Percentiles rank a stretch among this genome's conserved stretches.
Conservation (phyloP, 1,284 basidiomycete species). For the Rhizoctonia solani region DNA sequence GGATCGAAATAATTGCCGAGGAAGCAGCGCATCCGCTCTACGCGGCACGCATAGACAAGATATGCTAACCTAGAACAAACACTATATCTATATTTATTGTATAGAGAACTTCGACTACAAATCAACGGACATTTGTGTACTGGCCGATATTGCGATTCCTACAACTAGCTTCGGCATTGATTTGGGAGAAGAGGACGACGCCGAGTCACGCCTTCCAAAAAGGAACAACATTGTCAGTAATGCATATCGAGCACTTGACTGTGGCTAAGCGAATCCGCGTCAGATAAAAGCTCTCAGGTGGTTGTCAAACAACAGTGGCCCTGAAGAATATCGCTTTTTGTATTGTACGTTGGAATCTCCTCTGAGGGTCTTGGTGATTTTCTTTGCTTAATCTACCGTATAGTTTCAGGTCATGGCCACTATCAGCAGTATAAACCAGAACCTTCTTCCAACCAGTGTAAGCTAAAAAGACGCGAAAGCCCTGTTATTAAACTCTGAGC, state of each 20-base stretch:
- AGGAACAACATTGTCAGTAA: conserved; percentile 15
- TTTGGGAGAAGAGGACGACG: neutral
- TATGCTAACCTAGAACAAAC: no score
- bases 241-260: neutral
- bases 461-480: conserved; percentile 5
- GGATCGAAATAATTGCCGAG: no score
- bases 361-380: no score
- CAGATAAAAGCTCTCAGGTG: neutral
- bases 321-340: neutral
- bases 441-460: neutral
- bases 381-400: neutral
- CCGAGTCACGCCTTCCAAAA: neutral
- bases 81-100: no score
- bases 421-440: neutral
- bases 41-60: no score
- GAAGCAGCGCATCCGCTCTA: no score
- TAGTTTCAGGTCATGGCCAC: conserved; percentile 24
- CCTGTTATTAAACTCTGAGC: neutral
- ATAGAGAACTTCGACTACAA: neutral
- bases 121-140: conserved; percentile 10
- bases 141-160: neutral
- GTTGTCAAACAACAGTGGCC: neutral
- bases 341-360: neutral
- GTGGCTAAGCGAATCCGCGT: neutral
- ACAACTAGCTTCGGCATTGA: neutral